Evolutionary conservation across 225 moss, liverwort and hornwort genomes (phyloP), one percentile per base, ranked within the genome.

Genomic region (Pleurozium schreberi): DNA sequence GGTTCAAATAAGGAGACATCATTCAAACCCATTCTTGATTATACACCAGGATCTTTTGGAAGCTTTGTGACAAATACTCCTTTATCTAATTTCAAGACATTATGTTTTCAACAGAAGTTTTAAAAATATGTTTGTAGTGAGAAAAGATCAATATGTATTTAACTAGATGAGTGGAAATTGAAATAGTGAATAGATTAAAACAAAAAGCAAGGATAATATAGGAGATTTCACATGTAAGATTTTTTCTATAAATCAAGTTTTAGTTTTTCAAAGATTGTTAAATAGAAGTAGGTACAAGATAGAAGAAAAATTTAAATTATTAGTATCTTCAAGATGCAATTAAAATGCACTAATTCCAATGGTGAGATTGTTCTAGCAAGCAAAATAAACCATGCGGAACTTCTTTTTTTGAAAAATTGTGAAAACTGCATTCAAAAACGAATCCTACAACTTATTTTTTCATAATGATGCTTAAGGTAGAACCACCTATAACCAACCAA

Each of bases 11-110:
- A 87, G 21, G 27, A 75, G 2, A 65, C 18, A 4, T 65, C 89
- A 40, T 86, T 91, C 75, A 76, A 69, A 15, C 90, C 89, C 30
- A 63, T 67, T 7, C 85, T 94, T 0, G 90, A 92, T n/a, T 26
- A 55, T 52, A 86, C 87, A n/a, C 75, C 55, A 14, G 30, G 88
- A 47, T 86, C 91, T 4, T 92, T 91, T 52, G 91, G 91, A 85
- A 67, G 89, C 38, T 91, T 91, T 75, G 75, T 92, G 12, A 84
- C 84, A 50, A 90, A 90, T 36, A 59, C 65, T 63, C 86, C 87
- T 31, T 8, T 83, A 5, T 75, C 83, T 6, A 77, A 60, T 86
- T 83, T 91, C 45, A 90, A 89, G 57, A 15, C 65, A 28, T 86
- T 89, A 50, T 94, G 92, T 61, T 69, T 58, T 14, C 89, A 81